phyloP scores from a whole-genome alignment of 352 stramenopile species.

The Pythium diclinum region DNA sequence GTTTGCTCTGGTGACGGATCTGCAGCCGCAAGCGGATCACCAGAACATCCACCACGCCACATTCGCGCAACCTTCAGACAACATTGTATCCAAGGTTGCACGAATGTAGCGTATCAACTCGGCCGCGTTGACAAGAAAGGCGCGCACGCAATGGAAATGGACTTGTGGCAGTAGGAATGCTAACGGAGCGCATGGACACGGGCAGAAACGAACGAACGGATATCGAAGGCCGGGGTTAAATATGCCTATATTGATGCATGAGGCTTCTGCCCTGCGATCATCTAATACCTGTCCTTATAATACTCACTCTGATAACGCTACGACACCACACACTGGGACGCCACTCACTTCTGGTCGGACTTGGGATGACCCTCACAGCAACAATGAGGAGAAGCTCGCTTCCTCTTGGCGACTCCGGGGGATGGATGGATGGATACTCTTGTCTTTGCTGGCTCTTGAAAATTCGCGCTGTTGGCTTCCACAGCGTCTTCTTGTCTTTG shows the following conservation, averaged over 20 bases:
- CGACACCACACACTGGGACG: conserved; percentile 3
- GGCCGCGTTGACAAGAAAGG: background rate
- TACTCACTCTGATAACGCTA: conserved; percentile 3
- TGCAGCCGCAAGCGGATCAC: conserved; percentile 13
- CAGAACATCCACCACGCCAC: conserved; percentile 8
- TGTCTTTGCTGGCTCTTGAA: conserved; percentile 1
- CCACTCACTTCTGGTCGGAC: conserved; percentile 4
- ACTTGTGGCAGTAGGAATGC: no score
- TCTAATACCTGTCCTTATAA: conserved; percentile 9
- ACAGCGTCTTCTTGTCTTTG: conserved; percentile 1
- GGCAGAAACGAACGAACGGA: background rate
- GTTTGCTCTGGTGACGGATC: background rate
- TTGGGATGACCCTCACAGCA: conserved; percentile 8
- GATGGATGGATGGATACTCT: conserved; percentile 2
- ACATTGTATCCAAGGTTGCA: conserved; percentile 16
- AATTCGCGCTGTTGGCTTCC: background rate
- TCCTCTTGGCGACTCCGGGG: conserved; percentile 21
- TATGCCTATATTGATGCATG: conserved; percentile 8
- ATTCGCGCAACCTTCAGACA: conserved; percentile 16
- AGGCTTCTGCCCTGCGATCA: background rate
- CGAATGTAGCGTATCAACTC: background rate
- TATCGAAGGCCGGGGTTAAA: conserved; percentile 2
- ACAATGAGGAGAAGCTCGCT: conserved; percentile 11
- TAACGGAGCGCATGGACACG: no score
- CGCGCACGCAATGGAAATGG: background rate